Evolutionary conservation across 164 flowering plant genomes (phyloP), one percentile per base, ranked within the genome.

Genomic region (Aristolochia fimbriata): DNA sequence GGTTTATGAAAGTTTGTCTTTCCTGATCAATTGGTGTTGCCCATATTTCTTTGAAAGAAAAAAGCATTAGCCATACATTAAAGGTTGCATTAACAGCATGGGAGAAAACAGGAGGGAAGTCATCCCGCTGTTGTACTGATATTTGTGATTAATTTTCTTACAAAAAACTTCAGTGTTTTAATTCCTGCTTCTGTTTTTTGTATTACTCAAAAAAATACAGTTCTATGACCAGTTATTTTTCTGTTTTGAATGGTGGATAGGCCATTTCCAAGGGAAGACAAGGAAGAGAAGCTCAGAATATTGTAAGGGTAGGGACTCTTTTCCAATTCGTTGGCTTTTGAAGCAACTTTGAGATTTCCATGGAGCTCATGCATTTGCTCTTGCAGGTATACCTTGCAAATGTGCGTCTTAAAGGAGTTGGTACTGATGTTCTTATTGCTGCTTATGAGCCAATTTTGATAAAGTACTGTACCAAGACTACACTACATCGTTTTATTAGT

Each of bases 331-430:
- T 47, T 14, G 6, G 58, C 4, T 55, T 13, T 49, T 43, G 6
- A 30, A 13, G 47, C 19, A 49, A 63, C 19, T n/a, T 24, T 22
- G 19, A 19, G 19, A n/a, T 51, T 20, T 11, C 2, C 47, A 48
- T 3, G 37, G 41, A 57, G 55, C 30, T 6, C 57, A 31, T 6
- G 48, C 53, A 11, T 33, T 30, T 45, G 11, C 51, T 59, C 43
- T 22, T 76, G 71, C 86, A 89, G 98, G 96, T 93, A 15, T 85
- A 84, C 73, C 61, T 94, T 68, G 97, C 99, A 45, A 94, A 91
- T 79, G 21, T 94, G 63, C 86, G 97, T 4, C 86, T 91, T 0
- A 94, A 84, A 70, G 91, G 62, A 77, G 90, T 83, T 66, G 77
- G 61, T 19, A 86, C 97, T 22, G 99, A 94, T 83, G 91, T 91